Conservation (phyloP, 1,139 yeast genomes). For the Yamadazyma atmosphaerica region DNA sequence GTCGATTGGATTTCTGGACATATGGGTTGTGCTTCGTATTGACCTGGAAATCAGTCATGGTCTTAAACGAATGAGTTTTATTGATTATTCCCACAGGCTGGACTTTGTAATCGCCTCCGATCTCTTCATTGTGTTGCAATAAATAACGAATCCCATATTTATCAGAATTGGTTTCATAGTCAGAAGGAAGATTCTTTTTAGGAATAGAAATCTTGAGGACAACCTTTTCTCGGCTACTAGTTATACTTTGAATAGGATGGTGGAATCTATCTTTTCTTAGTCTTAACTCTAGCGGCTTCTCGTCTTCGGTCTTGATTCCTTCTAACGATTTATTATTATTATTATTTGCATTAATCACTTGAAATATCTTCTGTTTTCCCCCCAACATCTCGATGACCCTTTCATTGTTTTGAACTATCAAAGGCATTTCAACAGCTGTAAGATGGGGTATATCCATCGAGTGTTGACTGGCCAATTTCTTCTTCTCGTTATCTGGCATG, state of each 20-base stretch:
- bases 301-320: constrained; percentile 6
- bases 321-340: constrained; percentile 16
- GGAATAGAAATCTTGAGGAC: constrained; percentile 73
- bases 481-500: neutral
- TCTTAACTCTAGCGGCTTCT: constrained; percentile 52
- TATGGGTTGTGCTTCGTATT: constrained; percentile 58
- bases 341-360: constrained; percentile 34
- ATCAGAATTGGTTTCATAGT: constrained; percentile 28
- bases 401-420: constrained; percentile 60
- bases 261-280: constrained; percentile 72
- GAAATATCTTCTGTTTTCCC: constrained; percentile 53
- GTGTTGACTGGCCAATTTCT: constrained; percentile 44
- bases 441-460: constrained; percentile 76
- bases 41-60: constrained; percentile 86
- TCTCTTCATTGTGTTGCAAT: constrained; percentile 25
- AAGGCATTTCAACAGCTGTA: constrained; percentile 78
- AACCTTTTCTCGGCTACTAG: constrained; percentile 57
- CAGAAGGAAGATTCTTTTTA: constrained; percentile 42
- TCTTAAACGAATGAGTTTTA: constrained; percentile 75
- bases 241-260: constrained; percentile 72
- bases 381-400: constrained; percentile 79
- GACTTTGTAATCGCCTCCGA: constrained; percentile 34
- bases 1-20: constrained; percentile 32
- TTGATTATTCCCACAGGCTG: constrained; percentile 70
- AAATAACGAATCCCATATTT: constrained; percentile 55